These are phyloP conservation scores for Lichtheimia corymbifera DNA, from an alignment of 371 early-diverging fungal species.

Conservation along the genomic window DNA sequence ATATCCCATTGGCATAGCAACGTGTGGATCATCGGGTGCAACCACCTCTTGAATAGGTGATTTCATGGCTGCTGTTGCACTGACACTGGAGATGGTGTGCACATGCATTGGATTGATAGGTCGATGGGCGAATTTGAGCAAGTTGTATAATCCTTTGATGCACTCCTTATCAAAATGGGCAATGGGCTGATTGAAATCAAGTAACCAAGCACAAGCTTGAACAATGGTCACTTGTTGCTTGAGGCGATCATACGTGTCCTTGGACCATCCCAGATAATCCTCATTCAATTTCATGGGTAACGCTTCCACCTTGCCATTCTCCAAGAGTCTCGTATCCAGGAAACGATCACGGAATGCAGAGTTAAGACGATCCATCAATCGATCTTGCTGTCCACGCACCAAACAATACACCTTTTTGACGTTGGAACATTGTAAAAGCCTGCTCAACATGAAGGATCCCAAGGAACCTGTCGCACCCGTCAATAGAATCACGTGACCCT, in stretches of 20 bases:
- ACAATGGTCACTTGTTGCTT: conserved; percentile 32
- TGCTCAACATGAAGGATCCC: conserved; percentile 31
- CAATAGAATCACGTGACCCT: conserved; percentile 28
- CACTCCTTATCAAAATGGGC: conserved; percentile 33
- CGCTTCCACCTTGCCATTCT: conserved; percentile 6
- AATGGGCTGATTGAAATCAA: conserved; percentile 35
- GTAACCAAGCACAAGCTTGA: conserved; percentile 36
- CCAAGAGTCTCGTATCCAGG: conserved; percentile 15
- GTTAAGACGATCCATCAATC: conserved; percentile 17
- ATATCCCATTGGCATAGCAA: conserved; percentile 46
- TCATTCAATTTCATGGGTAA: conserved; percentile 18
- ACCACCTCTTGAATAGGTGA: conserved; percentile 22
- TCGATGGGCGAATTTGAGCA: conserved; percentile 35
- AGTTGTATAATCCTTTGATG: conserved; percentile 33
- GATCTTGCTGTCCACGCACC: conserved; percentile 21
- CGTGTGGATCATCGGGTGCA: conserved; percentile 25
- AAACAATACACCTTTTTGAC: conserved; percentile 33
- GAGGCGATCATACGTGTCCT: conserved; percentile 22
- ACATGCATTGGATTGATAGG: conserved; percentile 34
- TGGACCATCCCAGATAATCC: conserved; percentile 25
- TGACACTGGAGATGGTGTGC: conserved; percentile 38
- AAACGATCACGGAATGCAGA: conserved; percentile 24
- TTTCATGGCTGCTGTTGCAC: conserved; percentile 18
- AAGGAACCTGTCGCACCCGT: conserved; percentile 49
- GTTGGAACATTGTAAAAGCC: conserved; percentile 19